Percentiles rank a stretch among this genome's conserved stretches.
phyloP scores from a whole-genome alignment of 139 green algal species.

The Diplosphaera chodatii region DNA sequence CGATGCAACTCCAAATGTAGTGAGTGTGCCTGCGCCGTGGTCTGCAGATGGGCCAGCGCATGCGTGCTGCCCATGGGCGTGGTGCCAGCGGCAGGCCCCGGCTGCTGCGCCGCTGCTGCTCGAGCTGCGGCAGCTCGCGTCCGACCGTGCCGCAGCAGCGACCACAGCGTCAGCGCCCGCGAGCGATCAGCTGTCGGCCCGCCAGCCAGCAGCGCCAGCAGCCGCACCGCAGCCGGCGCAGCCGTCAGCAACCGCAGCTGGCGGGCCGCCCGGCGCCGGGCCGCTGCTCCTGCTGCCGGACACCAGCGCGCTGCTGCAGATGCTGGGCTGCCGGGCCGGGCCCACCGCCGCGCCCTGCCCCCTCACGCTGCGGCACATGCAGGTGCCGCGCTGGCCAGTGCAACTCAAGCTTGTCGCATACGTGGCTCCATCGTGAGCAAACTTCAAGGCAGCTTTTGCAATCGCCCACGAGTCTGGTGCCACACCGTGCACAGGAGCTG shows the following conservation, averaged over 20 bases:
- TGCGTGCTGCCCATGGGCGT: constrained; percentile 52
- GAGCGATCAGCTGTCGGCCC: too few species aligned
- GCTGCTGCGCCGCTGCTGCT: constrained; percentile 13
- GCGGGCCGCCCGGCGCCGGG: constrained; percentile 10
- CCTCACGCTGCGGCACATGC: constrained; percentile 14
- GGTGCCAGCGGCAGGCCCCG: constrained; percentile 21
- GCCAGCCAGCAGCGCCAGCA: too few species aligned
- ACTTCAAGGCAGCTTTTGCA: too few species aligned
- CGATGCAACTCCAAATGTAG: too few species aligned
- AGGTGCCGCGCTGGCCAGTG: neutral
- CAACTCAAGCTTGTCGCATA: neutral
- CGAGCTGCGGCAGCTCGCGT: neutral
- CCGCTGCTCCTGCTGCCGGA: constrained; percentile 71
- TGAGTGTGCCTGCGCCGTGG: too few species aligned
- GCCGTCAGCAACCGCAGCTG: too few species aligned
- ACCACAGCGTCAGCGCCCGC: too few species aligned
- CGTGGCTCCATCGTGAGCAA: too few species aligned
- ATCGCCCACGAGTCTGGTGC: too few species aligned
- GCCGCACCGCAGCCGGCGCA: too few species aligned
- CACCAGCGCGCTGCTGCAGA: constrained; percentile 62
- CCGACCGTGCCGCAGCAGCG: too few species aligned
- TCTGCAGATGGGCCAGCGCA: constrained; percentile 5
- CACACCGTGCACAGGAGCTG: constrained; percentile 13
- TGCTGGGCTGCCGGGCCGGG: constrained; percentile 45
- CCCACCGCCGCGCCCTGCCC: constrained; percentile 1